Evolutionary conservation across 75 land plant genomes (phyloP), one percentile per base, ranked within the genome.

Genomic region (Gnetum montanum): DNA sequence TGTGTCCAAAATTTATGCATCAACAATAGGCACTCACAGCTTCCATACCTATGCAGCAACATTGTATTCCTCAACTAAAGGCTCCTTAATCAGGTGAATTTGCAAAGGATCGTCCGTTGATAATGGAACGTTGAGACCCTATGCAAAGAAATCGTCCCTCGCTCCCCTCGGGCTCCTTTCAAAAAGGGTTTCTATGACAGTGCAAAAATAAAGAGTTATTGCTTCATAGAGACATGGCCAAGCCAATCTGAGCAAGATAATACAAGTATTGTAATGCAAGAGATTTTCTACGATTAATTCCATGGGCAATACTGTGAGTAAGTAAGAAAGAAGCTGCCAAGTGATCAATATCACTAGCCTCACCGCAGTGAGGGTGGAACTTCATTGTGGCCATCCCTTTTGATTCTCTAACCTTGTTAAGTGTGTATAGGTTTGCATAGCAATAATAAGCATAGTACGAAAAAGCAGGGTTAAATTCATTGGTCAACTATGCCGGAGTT

Each of bases 41-140:
- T n/a, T n/a, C n/a, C n/a, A 41, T 62, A 94, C 99, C 37, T 89
- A 85, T 45, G 99, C 99, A 53, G 99, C 99, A 61, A 95, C 82
- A 53, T 96, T 86, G 68, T 95, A 95, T 41, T 95, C 99, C 61
- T 95, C 99, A 3, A 95, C 96, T 27, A 95, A 62, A 25, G 99
- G 97, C 43, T 95, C 99, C 62, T 95, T 95, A 24, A 96, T 95
- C 13, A 95, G 65, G 68, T 95, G 99, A n/a, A 95, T 95, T 76
- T 95, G 99, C 26, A 95, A 63, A n/a, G 99, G 99, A 64, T 95
- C 99, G 57, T 95, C 99, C 7, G 99, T 95, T 1, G 99, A 95
- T 6, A 95, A 83, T 7, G 92, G 90, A 6, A 95, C 99, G 75
- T 95, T 95, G 28, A 95, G 89, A 2, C 99, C 99, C 11, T 96